A percentile compares a stretch with the other conserved stretches of the same genome.
Evolutionary conservation across 441 rosid species (phyloP).

Genomic region (Arabidopsis lyrata): DNA sequence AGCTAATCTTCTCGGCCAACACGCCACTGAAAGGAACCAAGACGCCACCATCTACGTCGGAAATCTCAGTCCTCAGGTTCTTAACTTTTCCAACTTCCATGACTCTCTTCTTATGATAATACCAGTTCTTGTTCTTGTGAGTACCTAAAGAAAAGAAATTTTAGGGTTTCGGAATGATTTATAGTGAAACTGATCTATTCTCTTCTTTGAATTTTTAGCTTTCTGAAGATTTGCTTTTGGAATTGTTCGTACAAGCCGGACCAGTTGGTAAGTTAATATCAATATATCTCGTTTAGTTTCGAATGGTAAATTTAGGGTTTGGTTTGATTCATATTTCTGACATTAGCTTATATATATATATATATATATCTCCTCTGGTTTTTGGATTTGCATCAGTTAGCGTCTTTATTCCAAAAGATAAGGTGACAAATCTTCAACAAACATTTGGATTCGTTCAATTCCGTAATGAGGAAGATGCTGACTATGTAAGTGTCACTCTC

Average conservation of each 20-base stretch:
- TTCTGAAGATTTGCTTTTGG: constrained; percentile 92
- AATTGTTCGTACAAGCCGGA: constrained; percentile 93
- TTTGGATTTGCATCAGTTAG: constrained; percentile 60
- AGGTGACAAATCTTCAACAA: constrained; percentile 95
- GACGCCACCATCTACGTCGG: constrained; percentile 98
- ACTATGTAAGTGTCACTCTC: constrained; percentile 64
- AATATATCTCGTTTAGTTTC: neutral
- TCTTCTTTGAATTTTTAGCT: constrained; percentile 46
- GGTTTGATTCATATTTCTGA: too few species aligned
- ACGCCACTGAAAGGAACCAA: constrained; percentile 95
- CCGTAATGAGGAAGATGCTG: constrained; percentile 96
- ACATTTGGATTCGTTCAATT: constrained; percentile 90
- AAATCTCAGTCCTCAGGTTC: constrained; percentile 91
- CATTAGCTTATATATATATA: too few species aligned
- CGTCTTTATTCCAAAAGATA: constrained; percentile 92
- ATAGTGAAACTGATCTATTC: neutral
- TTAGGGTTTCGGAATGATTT: constrained; percentile 2
- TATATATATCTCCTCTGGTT: neutral
- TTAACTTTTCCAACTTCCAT: neutral
- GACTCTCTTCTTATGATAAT: too few species aligned
- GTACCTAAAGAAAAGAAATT: too few species aligned
- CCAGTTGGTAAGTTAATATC: constrained; percentile 74
- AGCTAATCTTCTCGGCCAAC: constrained; percentile 96
- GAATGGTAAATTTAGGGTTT: too few species aligned
- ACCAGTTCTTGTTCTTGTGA: too few species aligned